Conservation (phyloP, 2,329 filamentous ascomycete genomes). For the Magnaporthiopsis incrustans region DNA sequence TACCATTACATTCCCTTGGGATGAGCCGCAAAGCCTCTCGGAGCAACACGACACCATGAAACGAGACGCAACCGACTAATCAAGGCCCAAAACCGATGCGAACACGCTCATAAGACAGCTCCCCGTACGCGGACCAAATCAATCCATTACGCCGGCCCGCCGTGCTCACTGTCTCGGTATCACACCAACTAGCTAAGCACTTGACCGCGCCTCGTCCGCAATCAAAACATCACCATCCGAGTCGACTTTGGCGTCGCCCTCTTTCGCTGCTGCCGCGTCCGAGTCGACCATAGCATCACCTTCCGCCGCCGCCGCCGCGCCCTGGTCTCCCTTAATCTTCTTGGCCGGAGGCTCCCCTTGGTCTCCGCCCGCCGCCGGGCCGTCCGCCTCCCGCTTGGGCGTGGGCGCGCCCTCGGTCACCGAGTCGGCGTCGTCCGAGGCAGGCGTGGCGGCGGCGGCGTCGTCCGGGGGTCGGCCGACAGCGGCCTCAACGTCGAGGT, state of each 20-base stretch:
- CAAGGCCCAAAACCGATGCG: no score
- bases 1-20: no score
- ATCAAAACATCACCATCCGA: slow-evolving; percentile 5
- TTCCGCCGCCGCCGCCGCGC: slow-evolving; percentile 11
- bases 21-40: no score
- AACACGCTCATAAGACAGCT: no score
- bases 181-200: not conserved
- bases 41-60: no score
- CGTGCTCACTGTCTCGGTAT: no score
- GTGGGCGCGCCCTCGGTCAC: slow-evolving; percentile 22
- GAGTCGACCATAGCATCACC: slow-evolving; percentile 11
- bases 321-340: slow-evolving; percentile 38
- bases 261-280: slow-evolving; percentile 14
- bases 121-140: no score
- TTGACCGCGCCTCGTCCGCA: not conserved
- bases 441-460: slow-evolving; percentile 10
- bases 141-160: no score
- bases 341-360: slow-evolving; percentile 30
- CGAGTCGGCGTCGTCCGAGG: slow-evolving; percentile 9
- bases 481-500: slow-evolving; percentile 53
- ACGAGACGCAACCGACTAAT: no score
- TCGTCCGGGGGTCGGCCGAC: slow-evolving; percentile 42
- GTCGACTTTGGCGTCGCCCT: slow-evolving; percentile 6
- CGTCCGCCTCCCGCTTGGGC: slow-evolving; percentile 47
- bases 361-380: slow-evolving; percentile 25